Evolutionary conservation across 2,329 filamentous ascomycete genomes (phyloP).

Genomic region (Tolypocladium inflatum): DNA sequence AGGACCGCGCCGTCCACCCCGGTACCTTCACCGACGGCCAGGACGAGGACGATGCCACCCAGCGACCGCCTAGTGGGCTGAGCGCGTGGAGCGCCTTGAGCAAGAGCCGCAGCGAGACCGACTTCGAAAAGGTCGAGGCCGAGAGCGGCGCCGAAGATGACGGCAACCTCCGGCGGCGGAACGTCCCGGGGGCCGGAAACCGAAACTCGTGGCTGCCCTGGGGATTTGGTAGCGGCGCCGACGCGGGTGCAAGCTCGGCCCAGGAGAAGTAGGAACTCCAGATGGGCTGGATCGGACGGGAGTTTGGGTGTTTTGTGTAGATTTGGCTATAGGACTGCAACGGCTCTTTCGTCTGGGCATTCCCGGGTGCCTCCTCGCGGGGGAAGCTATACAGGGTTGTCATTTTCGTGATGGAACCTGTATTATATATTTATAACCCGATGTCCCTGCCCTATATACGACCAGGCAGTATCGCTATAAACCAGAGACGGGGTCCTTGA

Average conservation of each 20-base stretch:
- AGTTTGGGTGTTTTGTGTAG: slow-evolving; percentile 17
- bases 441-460: background rate
- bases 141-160: slow-evolving; percentile 55
- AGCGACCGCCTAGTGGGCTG: slow-evolving; percentile 38
- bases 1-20: background rate
- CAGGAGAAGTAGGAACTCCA: slow-evolving; percentile 23
- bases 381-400: background rate
- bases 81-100: slow-evolving; percentile 49
- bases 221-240: slow-evolving; percentile 27
- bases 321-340: background rate
- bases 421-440: background rate
- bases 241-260: slow-evolving; percentile 26
- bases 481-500: background rate
- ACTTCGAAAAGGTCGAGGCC: slow-evolving; percentile 82
- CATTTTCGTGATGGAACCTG: background rate
- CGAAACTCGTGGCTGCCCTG: slow-evolving; percentile 38
- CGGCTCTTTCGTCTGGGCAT: background rate
- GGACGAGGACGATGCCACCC: slow-evolving; percentile 23
- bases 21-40: slow-evolving; percentile 3
- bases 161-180: slow-evolving; percentile 23
- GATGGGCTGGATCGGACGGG: slow-evolving; percentile 12
- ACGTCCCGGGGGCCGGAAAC: slow-evolving; percentile 12
- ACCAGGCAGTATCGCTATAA: no score
- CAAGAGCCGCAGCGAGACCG: slow-evolving; percentile 77
- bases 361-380: background rate